Conservation (phyloP, 768 basidiomycete genomes). For the Suillus hirtellus region DNA sequence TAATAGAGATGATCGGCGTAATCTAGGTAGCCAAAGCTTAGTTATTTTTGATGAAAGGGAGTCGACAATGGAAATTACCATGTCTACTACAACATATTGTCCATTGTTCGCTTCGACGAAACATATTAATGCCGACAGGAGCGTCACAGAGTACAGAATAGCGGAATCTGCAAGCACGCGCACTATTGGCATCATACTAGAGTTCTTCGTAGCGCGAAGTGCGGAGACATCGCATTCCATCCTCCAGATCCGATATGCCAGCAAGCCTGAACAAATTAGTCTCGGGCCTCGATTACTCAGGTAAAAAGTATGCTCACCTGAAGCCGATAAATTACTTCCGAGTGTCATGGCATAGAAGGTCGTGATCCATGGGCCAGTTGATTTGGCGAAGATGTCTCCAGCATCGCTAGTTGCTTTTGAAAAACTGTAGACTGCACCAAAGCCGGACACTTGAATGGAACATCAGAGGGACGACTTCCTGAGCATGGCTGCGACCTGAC, state of each 20-base stretch:
- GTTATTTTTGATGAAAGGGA: neutral
- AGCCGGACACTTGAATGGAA: neutral
- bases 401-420: conserved; percentile 1
- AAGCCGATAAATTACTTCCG: conserved; percentile 2
- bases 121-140: neutral
- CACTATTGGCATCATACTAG: too few relatives aligned
- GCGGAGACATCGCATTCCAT: neutral
- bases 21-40: neutral
- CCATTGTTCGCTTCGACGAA: neutral
- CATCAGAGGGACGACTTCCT: neutral
- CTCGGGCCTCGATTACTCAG: neutral
- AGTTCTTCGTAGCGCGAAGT: neutral
- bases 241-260: neutral
- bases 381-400: conserved; percentile 2
- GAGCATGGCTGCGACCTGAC: neutral
- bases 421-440: conserved; percentile 6
- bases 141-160: neutral
- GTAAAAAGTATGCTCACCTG: conserved; percentile 1
- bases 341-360: conserved; percentile 11
- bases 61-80: neutral
- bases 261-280: neutral
- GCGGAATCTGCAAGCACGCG: too few relatives aligned
- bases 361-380: conserved; percentile 11
- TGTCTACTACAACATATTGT: neutral
- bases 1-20: neutral